These are phyloP conservation scores for Golubevia sp. DNA, from an alignment of 1,284 basidiomycete species.

Conservation along the genomic window DNA sequence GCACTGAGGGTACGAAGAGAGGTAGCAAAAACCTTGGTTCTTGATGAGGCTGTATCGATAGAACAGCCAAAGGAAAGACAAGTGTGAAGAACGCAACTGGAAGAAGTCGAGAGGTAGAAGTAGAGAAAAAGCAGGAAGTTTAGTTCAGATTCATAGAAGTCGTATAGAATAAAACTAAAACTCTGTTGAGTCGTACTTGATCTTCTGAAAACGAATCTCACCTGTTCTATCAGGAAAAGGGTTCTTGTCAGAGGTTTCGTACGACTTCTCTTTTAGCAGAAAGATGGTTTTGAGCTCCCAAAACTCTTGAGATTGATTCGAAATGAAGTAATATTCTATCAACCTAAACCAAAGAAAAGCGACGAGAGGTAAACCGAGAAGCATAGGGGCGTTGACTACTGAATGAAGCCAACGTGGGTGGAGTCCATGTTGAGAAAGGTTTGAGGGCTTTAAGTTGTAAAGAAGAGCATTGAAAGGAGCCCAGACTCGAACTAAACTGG, in stretches of 20 bases:
- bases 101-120: too few species aligned
- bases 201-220: too few species aligned
- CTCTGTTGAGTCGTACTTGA: too few species aligned
- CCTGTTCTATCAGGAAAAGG: too few species aligned
- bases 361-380: constrained; percentile 20
- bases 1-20: constrained; percentile 16
- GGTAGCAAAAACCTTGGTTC: constrained; percentile 42
- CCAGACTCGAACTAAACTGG: constrained; percentile 2
- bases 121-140: too few species aligned
- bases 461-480: constrained; percentile 36
- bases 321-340: not conserved
- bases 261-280: too few species aligned
- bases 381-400: constrained; percentile 35
- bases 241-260: too few species aligned
- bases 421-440: constrained; percentile 36
- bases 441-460: constrained; percentile 32
- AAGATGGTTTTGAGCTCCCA: too few species aligned
- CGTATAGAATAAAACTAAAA: too few species aligned
- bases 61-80: constrained; percentile 17
- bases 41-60: constrained; percentile 44
- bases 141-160: too few species aligned
- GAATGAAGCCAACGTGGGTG: constrained; percentile 44
- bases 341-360: not conserved
- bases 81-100: constrained; percentile 13
- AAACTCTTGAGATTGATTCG: not conserved